Conservation (phyloP, 768 basidiomycete genomes). For the Boletellus sp. region DNA sequence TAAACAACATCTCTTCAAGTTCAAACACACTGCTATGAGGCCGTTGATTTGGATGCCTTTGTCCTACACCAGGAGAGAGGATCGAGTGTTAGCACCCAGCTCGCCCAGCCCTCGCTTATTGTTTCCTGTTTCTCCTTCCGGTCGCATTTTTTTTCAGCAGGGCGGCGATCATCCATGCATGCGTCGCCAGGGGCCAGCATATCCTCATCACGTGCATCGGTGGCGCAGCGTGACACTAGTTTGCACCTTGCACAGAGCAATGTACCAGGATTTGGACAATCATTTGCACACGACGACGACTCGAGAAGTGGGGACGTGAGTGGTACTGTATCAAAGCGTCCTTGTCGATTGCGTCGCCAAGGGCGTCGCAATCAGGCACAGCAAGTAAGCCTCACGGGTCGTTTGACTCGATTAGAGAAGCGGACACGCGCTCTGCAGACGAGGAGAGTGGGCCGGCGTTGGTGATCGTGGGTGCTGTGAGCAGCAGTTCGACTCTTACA, state of each 20-base stretch:
- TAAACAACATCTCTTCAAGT: constrained; percentile 29
- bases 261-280: constrained; percentile 28
- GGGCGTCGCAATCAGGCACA: constrained; percentile 16
- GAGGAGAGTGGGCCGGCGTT: not conserved
- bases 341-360: constrained; percentile 14
- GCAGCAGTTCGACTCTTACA: not conserved
- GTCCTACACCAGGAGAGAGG: constrained; percentile 29
- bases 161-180: no score
- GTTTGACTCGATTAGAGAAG: constrained; percentile 14
- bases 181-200: no score
- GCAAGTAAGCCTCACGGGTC: constrained; percentile 16
- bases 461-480: constrained; percentile 9
- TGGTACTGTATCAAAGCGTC: no score
- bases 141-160: no score
- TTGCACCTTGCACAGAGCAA: constrained; percentile 28
- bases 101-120: no score
- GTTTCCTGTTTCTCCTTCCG: no score
- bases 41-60: constrained; percentile 65
- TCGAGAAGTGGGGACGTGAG: constrained; percentile 24
- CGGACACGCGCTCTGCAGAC: constrained; percentile 5
- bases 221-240: constrained; percentile 43
- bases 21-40: constrained; percentile 55
- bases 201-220: no score
- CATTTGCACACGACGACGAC: constrained; percentile 32
- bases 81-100: constrained; percentile 60